A percentile compares a stretch with the other conserved stretches of the same genome.
Conservation (phyloP, 345 rosid genomes). For the Citrus glauca region DNA sequence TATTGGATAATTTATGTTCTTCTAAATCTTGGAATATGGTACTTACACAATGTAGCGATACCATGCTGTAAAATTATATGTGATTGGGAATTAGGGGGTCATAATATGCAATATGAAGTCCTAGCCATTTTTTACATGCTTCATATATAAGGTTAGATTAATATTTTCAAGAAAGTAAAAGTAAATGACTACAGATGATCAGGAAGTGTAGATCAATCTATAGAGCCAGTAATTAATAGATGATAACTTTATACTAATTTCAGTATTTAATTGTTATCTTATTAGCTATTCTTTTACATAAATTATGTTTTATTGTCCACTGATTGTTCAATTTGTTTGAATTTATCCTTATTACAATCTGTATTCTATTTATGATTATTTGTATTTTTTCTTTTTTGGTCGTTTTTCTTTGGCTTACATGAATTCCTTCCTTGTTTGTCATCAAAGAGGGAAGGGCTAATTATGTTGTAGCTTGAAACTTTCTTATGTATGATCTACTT, state of each 20-base stretch:
- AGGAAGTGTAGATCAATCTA: background rate
- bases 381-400: no score
- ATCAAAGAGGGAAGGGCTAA: background rate
- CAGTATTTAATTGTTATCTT: background rate
- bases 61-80: background rate
- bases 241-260: background rate
- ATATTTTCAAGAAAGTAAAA: background rate
- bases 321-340: no score
- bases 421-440: background rate
- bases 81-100: background rate
- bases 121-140: background rate
- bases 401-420: background rate
- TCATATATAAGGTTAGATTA: background rate
- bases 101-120: no score
- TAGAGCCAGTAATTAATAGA: background rate
- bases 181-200: background rate
- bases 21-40: background rate
- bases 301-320: background rate
- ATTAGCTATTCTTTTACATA: background rate
- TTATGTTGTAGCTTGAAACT: constrained; percentile 5
- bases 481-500: constrained; percentile 5
- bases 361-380: no score
- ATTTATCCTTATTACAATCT: background rate
- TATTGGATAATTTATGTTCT: background rate
- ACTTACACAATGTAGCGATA: background rate